Evolutionary conservation across 75 land plant species (phyloP), one percentile per base, ranked within the genome.

Genomic region (Larix kaempferi): DNA sequence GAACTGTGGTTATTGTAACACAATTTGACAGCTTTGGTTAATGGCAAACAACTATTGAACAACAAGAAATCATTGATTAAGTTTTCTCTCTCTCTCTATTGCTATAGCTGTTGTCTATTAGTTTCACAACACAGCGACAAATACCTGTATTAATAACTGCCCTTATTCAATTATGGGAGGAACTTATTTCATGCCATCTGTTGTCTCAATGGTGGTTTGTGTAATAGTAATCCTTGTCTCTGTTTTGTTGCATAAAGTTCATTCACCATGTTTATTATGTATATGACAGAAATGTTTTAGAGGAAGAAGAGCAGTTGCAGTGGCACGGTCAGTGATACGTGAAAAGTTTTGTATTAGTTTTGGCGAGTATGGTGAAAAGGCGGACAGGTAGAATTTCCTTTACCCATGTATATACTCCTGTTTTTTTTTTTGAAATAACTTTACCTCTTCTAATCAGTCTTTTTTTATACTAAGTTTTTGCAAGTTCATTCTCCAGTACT

Each of bases 251-350:
- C 26, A 33, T 16, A 11, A 26, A 63, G 14, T 63, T 33, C 27
- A 63, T 63, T 63, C 35, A 63, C 29, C 5, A 26, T 63, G 37
- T 25, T 63, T 63, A 16, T 15, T 25, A 19, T 75, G 41, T 60
- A 62, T n/a, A 39, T n/a, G 78, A 49, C 86, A 96, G 99, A 96
- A 88, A 89, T 90, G 82, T 83, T 90, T 89, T 79, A 89, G 99
- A 82, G 97, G 95, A 61, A 89, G 93, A 78, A 94, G 77, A 74
- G 90, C 57, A 21, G 90, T 90, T 11, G 82, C 86, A 75, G 78
- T 74, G 71, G 89, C 67, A 77, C 88, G 84, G 19, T 72, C 78
- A 44, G 80, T 55, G 61, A 80, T 91, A 39, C 93, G 98, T 44
- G 79, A 87, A 39, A 79, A 92, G 65, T 97, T 97, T 60, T 79